Evolutionary conservation across 176 grass and related monocot genomes (phyloP).

Genomic region (Hsuehochloa calcarea): DNA sequence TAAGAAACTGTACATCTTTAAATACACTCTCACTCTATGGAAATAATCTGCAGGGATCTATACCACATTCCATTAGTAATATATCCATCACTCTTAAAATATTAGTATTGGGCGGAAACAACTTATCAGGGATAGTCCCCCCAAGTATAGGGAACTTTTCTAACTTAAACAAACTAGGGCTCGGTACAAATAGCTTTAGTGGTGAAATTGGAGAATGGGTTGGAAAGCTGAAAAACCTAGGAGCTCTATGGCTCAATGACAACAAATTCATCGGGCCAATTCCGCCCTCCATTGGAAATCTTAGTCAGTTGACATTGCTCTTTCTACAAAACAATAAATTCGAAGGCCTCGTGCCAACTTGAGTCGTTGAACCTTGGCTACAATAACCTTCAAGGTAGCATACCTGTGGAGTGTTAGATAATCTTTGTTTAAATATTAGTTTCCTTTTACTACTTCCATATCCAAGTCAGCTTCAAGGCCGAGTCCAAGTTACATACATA

Average conservation of each 20-base stretch:
- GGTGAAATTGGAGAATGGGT: slow-evolving; percentile 26
- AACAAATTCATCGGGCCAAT: slow-evolving; percentile 4
- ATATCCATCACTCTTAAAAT: neutral
- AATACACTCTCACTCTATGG: neutral
- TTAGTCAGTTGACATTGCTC: no score
- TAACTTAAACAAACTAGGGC: neutral
- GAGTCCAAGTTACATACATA: no score
- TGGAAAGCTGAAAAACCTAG: slow-evolving; percentile 17
- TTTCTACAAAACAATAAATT: no score
- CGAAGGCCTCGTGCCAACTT: no score
- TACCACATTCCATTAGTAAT: slow-evolving; percentile 10
- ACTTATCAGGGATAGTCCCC: slow-evolving; percentile 1
- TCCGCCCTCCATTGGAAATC: no score
- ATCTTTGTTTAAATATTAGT: no score
- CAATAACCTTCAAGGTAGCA: no score
- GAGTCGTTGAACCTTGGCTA: no score
- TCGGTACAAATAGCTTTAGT: neutral
- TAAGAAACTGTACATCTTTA: slow-evolving; percentile 22
- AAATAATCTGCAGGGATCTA: slow-evolving; percentile 8
- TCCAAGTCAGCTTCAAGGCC: no score
- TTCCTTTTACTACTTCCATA: no score
- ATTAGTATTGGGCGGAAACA: neutral
- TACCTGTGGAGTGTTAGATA: no score
- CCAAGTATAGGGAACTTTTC: neutral
- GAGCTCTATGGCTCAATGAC: neutral